These are phyloP conservation scores for Dactylellina sp. DNA, from an alignment of 2,329 filamentous ascomycete species.

Conservation along the genomic window DNA sequence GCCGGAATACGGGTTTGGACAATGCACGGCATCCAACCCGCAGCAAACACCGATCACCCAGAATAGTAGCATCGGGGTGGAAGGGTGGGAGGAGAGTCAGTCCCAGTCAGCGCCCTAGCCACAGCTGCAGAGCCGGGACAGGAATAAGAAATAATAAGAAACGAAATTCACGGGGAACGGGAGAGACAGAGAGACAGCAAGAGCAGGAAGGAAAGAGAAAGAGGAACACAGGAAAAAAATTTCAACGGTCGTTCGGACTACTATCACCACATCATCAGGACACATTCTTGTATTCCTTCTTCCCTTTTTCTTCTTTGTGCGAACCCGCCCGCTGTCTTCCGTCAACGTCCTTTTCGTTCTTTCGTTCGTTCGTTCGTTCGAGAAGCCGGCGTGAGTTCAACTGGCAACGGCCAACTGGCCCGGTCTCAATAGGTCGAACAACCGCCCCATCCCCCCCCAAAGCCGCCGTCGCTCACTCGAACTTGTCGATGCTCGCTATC, in stretches of 20 bases:
- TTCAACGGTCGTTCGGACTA: conserved; percentile 5
- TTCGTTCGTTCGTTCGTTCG: not conserved
- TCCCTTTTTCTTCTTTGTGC: conserved; percentile 14
- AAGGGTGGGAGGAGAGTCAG: conserved; percentile 4
- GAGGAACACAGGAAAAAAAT: conserved; percentile 13
- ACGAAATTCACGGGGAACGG: conserved; percentile 38
- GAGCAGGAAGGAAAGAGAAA: conserved; percentile 5
- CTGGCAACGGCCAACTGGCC: conserved; percentile 27
- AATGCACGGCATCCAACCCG: conserved; percentile 44
- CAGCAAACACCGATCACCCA: conserved; percentile 40
- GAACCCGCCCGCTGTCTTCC: conserved; percentile 20
- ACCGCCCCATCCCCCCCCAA: not conserved
- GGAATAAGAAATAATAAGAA: conserved; percentile 17
- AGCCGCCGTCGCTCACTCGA: conserved; percentile 1
- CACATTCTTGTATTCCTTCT: conserved; percentile 25
- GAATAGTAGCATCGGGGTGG: conserved; percentile 35
- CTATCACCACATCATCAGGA: conserved; percentile 50
- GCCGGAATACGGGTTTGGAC: conserved; percentile 44
- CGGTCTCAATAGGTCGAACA: conserved; percentile 41
- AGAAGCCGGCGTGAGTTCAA: conserved; percentile 14
- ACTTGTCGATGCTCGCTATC: conserved; percentile 13
- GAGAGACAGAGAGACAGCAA: conserved; percentile 3
- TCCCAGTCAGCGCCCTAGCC: conserved; percentile 33
- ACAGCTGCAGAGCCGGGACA: conserved; percentile 26
- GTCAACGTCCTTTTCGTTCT: conserved; percentile 13